Percentiles rank a stretch among this genome's conserved stretches.
Evolutionary conservation across 2,329 filamentous ascomycete species (phyloP).

Genomic region (Ustilaginoidea virens): DNA sequence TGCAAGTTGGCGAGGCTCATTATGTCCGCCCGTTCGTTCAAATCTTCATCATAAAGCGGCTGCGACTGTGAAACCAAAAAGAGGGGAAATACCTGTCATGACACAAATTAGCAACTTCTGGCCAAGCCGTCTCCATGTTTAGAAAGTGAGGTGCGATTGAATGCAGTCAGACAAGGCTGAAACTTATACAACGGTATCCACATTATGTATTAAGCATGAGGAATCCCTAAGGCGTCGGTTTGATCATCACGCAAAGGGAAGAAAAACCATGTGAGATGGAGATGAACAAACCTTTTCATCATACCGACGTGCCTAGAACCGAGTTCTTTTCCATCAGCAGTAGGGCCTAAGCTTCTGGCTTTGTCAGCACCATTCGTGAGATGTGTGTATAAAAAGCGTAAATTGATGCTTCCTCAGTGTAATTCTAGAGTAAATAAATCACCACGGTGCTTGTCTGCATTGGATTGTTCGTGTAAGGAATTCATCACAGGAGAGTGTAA

Average conservation of each 20-base stretch:
- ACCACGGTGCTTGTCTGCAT: constrained; percentile 44
- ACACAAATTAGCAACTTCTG: constrained; percentile 20
- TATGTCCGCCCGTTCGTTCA: constrained; percentile 60
- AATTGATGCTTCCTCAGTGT: constrained; percentile 41
- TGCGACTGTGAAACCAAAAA: constrained; percentile 2
- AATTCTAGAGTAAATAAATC: constrained; percentile 35
- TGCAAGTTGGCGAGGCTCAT: constrained; percentile 33
- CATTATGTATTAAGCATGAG: constrained; percentile 52
- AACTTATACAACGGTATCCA: constrained; percentile 46
- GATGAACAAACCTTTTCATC: constrained; percentile 32
- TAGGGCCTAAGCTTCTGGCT: neutral
- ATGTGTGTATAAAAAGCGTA: constrained; percentile 2
- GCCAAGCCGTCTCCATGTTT: neutral
- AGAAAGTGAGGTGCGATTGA: constrained; percentile 1
- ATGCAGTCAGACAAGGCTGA: constrained; percentile 51
- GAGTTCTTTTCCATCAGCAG: too few species aligned
- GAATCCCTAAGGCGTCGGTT: constrained; percentile 49
- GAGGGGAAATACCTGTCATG: constrained; percentile 25
- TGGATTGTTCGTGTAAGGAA: constrained; percentile 41
- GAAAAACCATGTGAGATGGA: too few species aligned
- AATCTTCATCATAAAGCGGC: constrained; percentile 41
- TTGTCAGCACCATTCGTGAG: neutral
- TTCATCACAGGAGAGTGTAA: constrained; percentile 17
- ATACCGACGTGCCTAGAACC: too few species aligned
- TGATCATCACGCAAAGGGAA: constrained; percentile 41